Percentiles rank a stretch among this genome's conserved stretches.
Evolutionary conservation across 768 basidiomycete genomes (phyloP).

Genomic region (Collybia sordida): DNA sequence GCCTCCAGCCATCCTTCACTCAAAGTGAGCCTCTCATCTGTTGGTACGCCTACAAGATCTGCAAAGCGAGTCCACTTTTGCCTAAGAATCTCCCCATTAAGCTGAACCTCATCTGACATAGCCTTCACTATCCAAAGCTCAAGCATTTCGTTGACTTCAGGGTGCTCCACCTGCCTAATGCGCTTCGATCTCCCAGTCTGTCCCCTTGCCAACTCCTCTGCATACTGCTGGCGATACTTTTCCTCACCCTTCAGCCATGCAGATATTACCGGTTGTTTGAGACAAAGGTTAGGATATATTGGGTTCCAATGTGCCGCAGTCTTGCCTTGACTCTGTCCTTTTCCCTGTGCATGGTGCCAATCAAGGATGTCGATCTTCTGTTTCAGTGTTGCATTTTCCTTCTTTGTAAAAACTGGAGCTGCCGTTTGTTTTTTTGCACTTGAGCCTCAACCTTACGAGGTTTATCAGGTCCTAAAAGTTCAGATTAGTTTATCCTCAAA

Average conservation of each 20-base stretch:
- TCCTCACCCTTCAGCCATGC: slow-evolving; percentile 27
- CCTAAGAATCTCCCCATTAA: slow-evolving; percentile 32
- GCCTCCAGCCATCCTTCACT: slow-evolving; percentile 33
- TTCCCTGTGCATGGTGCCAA: slow-evolving; percentile 25
- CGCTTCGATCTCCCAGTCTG: slow-evolving; percentile 3
- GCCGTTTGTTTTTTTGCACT: slow-evolving; percentile 6
- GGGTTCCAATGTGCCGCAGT: slow-evolving; percentile 28
- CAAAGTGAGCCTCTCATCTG: slow-evolving; percentile 29
- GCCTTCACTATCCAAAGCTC: slow-evolving; percentile 17
- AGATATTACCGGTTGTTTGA: slow-evolving; percentile 32
- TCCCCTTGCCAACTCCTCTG: slow-evolving; percentile 2
- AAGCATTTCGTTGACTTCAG: slow-evolving; percentile 10
- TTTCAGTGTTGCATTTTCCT: slow-evolving; percentile 30
- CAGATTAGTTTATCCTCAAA: background rate
- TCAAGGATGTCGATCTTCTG: slow-evolving; percentile 35
- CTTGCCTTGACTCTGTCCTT: slow-evolving; percentile 28
- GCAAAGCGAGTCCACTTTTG: slow-evolving; percentile 36
- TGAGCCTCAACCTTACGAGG: no score
- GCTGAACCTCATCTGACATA: slow-evolving; percentile 23
- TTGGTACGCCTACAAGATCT: slow-evolving; percentile 25
- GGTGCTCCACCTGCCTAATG: slow-evolving; percentile 6
- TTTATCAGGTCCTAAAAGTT: background rate
- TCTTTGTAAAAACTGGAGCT: slow-evolving; percentile 14
- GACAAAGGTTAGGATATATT: slow-evolving; percentile 29
- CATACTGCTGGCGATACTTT: slow-evolving; percentile 14